Evolutionary conservation across 139 green algal species (phyloP).

Genomic region (Chlorella sp.): DNA sequence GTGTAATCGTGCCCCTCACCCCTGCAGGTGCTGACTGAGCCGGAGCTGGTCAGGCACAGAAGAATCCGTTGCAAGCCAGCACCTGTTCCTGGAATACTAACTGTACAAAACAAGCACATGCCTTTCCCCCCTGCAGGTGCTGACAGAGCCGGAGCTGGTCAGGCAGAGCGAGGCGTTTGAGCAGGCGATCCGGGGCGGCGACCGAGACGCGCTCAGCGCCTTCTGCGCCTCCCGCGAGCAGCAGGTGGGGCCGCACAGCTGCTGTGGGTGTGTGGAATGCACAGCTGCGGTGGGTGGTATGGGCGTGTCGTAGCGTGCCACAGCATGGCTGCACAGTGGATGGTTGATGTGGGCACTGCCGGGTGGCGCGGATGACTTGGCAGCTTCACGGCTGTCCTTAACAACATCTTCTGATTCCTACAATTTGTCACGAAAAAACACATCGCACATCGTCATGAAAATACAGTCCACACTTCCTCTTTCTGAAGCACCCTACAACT

Average conservation of each 20-base stretch:
- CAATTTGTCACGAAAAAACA: no score
- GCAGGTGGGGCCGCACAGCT: background rate
- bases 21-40: conserved; percentile 80
- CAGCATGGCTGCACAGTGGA: background rate
- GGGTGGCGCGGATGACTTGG: no score
- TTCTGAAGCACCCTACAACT: no score
- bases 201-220: conserved; percentile 68
- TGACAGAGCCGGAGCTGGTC: conserved; percentile 82
- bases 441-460: no score
- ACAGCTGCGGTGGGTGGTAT: background rate
- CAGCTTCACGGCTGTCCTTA: no score
- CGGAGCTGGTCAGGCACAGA: conserved; percentile 66
- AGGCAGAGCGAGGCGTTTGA: conserved; percentile 80
- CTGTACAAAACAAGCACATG: no score
- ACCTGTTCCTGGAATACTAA: background rate
- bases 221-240: conserved; percentile 77
- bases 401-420: no score
- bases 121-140: conserved; percentile 52
- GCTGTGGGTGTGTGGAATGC: background rate
- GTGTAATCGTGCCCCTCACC: no score
- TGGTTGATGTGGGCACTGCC: no score
- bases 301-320: background rate
- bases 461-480: no score
- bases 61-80: conserved; percentile 83
- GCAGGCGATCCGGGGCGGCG: conserved; percentile 68